Conservation (phyloP, 768 basidiomycete genomes). For the Suillus hirtellus region DNA sequence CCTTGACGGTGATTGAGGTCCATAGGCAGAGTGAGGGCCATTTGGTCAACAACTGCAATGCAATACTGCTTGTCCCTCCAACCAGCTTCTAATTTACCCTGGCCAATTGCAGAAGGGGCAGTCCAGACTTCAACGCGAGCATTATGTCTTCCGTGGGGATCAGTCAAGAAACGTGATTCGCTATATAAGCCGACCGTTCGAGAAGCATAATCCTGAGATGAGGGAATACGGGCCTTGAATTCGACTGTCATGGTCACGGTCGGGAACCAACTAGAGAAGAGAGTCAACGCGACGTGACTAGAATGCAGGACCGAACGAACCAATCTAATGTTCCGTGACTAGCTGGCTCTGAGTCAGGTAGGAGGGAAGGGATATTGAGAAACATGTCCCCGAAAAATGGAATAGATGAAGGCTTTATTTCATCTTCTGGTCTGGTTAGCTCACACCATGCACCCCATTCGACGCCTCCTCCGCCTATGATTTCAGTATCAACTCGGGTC, state of each 20-base stretch:
- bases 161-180: slow-evolving; percentile 49
- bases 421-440: slow-evolving; percentile 47
- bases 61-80: slow-evolving; percentile 71
- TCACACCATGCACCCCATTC: slow-evolving; percentile 59
- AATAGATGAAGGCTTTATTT: slow-evolving; percentile 47
- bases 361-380: slow-evolving; percentile 43
- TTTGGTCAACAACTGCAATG: slow-evolving; percentile 60
- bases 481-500: slow-evolving; percentile 38
- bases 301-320: slow-evolving; percentile 15
- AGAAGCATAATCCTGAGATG: slow-evolving; percentile 40
- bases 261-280: slow-evolving; percentile 53
- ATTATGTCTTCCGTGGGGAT: slow-evolving; percentile 60
- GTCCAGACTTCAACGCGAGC: slow-evolving; percentile 65
- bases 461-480: slow-evolving; percentile 52
- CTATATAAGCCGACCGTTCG: slow-evolving; percentile 62
- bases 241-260: slow-evolving; percentile 62
- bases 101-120: slow-evolving; percentile 55
- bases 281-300: neutral
- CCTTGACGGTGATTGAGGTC: slow-evolving; percentile 29
- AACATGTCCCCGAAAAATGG: slow-evolving; percentile 61
- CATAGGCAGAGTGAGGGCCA: slow-evolving; percentile 49
- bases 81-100: slow-evolving; percentile 39
- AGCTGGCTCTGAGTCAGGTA: slow-evolving; percentile 48
- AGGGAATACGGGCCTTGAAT: slow-evolving; percentile 62
- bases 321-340: slow-evolving; percentile 19